These are phyloP conservation scores for Scheffersomyces spartinae DNA, from an alignment of 805 yeast genomes.

Conservation along the genomic window DNA sequence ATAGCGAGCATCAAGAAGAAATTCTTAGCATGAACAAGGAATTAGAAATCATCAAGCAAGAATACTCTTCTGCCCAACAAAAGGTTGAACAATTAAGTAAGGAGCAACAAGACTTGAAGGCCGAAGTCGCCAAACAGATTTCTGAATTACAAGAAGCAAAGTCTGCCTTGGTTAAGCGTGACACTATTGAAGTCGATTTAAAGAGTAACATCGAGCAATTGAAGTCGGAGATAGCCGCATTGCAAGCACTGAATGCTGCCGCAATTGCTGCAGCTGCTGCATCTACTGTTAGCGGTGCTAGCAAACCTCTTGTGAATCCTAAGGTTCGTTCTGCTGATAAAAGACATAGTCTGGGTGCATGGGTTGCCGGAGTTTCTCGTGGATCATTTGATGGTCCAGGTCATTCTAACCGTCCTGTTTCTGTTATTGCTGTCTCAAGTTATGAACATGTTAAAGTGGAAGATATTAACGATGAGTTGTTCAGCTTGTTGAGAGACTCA, in stretches of 20 bases:
- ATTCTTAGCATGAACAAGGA: slow-evolving; percentile 43
- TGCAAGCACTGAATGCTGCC: slow-evolving; percentile 15
- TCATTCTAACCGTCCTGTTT: slow-evolving; percentile 39
- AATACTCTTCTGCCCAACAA: slow-evolving; percentile 44
- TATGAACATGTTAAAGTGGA: slow-evolving; percentile 45
- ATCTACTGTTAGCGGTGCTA: too few relatives aligned
- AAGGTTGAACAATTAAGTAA: slow-evolving; percentile 50
- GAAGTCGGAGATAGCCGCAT: slow-evolving; percentile 24
- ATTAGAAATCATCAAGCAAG: slow-evolving; percentile 40
- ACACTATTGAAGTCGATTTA: slow-evolving; percentile 54
- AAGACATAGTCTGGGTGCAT: too few relatives aligned
- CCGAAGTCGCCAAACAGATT: slow-evolving; percentile 49
- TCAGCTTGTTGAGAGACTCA: slow-evolving; percentile 59
- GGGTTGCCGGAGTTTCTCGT: too few relatives aligned
- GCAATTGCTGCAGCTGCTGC: slow-evolving; percentile 21
- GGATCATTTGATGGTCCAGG: too few relatives aligned
- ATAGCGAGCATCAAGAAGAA: slow-evolving; percentile 36
- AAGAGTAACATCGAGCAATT: slow-evolving; percentile 48
- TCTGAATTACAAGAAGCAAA: slow-evolving; percentile 53
- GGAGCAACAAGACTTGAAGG: slow-evolving; percentile 51
- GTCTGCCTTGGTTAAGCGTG: slow-evolving; percentile 44
- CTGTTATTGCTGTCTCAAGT: slow-evolving; percentile 47
- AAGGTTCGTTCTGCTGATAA: too few relatives aligned
- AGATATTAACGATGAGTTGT: slow-evolving; percentile 66
- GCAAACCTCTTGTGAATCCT: too few relatives aligned